Evolutionary conservation across 2,329 filamentous ascomycete species (phyloP).

Genomic region (Apiospora marii): DNA sequence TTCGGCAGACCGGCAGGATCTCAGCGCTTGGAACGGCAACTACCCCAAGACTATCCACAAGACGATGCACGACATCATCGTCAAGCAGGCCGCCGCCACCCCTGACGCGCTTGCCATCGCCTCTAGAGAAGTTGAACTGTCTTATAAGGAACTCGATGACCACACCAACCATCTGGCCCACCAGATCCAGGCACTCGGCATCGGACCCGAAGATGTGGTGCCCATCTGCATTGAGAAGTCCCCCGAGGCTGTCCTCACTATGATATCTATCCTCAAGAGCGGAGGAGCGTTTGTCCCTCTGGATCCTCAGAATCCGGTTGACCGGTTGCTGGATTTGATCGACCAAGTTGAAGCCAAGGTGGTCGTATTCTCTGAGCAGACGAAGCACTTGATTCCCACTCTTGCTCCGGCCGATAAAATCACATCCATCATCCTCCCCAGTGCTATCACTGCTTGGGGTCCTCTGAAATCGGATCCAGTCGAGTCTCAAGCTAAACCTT

Average conservation of each 20-base stretch:
- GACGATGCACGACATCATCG: conserved; percentile 8
- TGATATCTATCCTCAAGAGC: conserved; percentile 18
- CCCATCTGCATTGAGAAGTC: conserved; percentile 23
- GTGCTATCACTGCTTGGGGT: not conserved
- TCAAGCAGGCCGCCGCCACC: not conserved
- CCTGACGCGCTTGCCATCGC: conserved; percentile 12
- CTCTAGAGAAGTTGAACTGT: conserved; percentile 40
- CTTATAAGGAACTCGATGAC: conserved; percentile 40
- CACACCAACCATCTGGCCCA: not conserved
- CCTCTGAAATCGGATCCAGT: not conserved
- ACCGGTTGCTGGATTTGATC: not conserved
- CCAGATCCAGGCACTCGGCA: conserved; percentile 20
- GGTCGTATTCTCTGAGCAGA: not conserved
- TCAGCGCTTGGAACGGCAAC: conserved; percentile 18
- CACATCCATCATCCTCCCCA: not conserved
- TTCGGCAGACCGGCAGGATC: conserved; percentile 18
- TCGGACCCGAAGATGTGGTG: conserved; percentile 29
- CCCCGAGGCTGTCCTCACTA: not conserved
- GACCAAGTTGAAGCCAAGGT: not conserved
- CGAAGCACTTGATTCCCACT: not conserved
- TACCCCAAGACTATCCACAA: conserved; percentile 14
- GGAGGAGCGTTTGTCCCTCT: conserved; percentile 9
- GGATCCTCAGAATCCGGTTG: conserved; percentile 13
- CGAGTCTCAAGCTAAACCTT: not conserved
- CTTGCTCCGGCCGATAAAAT: not conserved